A percentile compares a stretch with the other conserved stretches of the same genome.
Evolutionary conservation across 768 basidiomycete species (phyloP).

Genomic region (Sarcomyxa edulis): DNA sequence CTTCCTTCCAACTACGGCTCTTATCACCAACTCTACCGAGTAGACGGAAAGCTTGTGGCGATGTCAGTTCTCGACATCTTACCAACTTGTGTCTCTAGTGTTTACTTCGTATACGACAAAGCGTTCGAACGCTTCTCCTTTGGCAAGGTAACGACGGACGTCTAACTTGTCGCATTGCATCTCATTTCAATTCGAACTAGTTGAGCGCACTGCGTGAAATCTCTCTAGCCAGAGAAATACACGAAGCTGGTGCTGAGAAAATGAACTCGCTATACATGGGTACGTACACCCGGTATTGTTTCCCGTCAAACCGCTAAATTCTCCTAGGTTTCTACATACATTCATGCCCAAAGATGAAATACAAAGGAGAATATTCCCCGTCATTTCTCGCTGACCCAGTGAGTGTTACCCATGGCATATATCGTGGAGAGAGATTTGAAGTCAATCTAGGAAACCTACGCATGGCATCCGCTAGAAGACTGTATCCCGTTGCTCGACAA

Average conservation of each 20-base stretch:
- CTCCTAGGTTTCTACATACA: constrained; percentile 87
- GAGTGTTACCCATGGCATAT: constrained; percentile 15
- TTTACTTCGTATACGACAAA: constrained; percentile 87
- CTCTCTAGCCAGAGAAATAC: constrained; percentile 70
- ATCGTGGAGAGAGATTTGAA: neutral
- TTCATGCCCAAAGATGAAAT: constrained; percentile 90
- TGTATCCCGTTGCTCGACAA: constrained; percentile 61
- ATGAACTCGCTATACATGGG: constrained; percentile 87
- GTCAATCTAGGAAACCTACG: constrained; percentile 59
- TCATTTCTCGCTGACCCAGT: constrained; percentile 89
- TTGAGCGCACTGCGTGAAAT: constrained; percentile 83
- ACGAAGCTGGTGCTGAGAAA: constrained; percentile 54
- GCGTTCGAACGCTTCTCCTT: constrained; percentile 64
- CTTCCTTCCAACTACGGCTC: constrained; percentile 84
- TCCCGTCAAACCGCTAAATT: neutral
- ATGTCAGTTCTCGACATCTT: constrained; percentile 89
- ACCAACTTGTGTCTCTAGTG: constrained; percentile 75
- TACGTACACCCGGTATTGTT: constrained; percentile 22
- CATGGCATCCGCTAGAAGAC: constrained; percentile 63
- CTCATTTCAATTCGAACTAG: constrained; percentile 27
- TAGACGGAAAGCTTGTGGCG: constrained; percentile 80
- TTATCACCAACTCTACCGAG: constrained; percentile 83
- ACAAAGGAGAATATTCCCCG: constrained; percentile 91
- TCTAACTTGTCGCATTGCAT: neutral
- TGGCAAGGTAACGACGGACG: constrained; percentile 56